phyloP scores from a whole-genome alignment of 331 rosid genomes.

The Pyrus hybrid region DNA sequence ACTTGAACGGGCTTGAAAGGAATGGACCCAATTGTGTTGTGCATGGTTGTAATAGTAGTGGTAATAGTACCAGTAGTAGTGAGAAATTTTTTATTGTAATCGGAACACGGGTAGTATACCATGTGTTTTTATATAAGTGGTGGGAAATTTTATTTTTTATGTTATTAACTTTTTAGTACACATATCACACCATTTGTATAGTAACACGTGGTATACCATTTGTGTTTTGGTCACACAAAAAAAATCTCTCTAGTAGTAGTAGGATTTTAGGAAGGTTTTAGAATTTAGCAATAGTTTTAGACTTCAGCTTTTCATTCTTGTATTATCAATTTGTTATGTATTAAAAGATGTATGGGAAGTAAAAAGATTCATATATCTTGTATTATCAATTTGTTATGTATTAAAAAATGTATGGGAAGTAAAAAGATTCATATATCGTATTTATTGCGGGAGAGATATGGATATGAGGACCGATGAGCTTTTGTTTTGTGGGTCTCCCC shows the following conservation, averaged over 20 bases:
- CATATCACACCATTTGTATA: too few relatives aligned
- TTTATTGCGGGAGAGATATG: not conserved
- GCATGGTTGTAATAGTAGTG: not conserved
- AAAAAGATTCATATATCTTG: not conserved
- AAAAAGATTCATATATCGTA: too few relatives aligned
- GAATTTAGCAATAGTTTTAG: not conserved
- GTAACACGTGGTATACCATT: fast-evolving
- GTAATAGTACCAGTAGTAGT: not conserved
- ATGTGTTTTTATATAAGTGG: too few relatives aligned
- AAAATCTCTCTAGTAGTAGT: not conserved
- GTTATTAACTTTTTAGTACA: too few relatives aligned
- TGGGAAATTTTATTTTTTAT: too few relatives aligned
- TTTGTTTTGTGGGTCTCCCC: too few relatives aligned
- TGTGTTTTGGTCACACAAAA: too few relatives aligned
- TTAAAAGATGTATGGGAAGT: too few relatives aligned
- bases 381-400: not conserved
- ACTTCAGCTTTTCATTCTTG: not conserved
- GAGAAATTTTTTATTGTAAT: too few relatives aligned
- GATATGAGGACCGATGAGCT: not conserved
- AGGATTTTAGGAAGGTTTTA: not conserved
- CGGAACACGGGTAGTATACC: too few relatives aligned
- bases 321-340: not conserved
- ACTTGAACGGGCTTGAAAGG: not conserved
- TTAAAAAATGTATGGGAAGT: too few relatives aligned
- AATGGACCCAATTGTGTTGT: not conserved